Evolutionary conservation across 1,284 basidiomycete species (phyloP).

Genomic region (Farysia itapuensis): DNA sequence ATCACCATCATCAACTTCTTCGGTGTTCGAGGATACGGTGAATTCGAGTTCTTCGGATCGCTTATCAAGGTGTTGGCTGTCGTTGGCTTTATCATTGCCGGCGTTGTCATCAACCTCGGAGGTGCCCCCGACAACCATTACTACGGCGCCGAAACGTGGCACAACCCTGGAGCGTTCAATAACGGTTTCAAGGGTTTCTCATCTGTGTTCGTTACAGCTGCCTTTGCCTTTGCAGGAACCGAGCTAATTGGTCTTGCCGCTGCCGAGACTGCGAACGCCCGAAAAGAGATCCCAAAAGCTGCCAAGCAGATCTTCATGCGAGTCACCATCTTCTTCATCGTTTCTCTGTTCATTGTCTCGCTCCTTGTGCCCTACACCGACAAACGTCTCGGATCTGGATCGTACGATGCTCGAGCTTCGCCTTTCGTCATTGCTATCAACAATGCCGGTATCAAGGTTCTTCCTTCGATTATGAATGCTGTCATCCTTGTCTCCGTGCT

Average conservation of each 20-base stretch:
- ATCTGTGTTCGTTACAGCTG: slow-evolving; percentile 54
- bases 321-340: slow-evolving; percentile 64
- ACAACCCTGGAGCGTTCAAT: slow-evolving; percentile 50
- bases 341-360: slow-evolving; percentile 67
- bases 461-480: slow-evolving; percentile 63
- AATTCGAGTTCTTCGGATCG: slow-evolving; percentile 51
- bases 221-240: slow-evolving; percentile 56
- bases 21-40: slow-evolving; percentile 56
- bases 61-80: slow-evolving; percentile 55
- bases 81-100: slow-evolving; percentile 55
- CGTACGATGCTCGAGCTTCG: slow-evolving; percentile 61
- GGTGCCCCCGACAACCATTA: slow-evolving; percentile 45
- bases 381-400: slow-evolving; percentile 40
- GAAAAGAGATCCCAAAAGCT: slow-evolving; percentile 63
- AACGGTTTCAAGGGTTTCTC: slow-evolving; percentile 58
- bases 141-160: slow-evolving; percentile 50
- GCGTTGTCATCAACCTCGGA: slow-evolving; percentile 54
- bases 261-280: slow-evolving; percentile 66
- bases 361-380: slow-evolving; percentile 62
- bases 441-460: slow-evolving; percentile 60
- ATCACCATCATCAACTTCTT: slow-evolving; percentile 54
- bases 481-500: slow-evolving; percentile 62
- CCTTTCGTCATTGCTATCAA: slow-evolving; percentile 64
- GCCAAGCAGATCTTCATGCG: slow-evolving; percentile 63
- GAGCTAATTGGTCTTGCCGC: slow-evolving; percentile 70